Conservation (phyloP, 2,329 filamentous ascomycete species). For the Aspergillus clavatus region DNA sequence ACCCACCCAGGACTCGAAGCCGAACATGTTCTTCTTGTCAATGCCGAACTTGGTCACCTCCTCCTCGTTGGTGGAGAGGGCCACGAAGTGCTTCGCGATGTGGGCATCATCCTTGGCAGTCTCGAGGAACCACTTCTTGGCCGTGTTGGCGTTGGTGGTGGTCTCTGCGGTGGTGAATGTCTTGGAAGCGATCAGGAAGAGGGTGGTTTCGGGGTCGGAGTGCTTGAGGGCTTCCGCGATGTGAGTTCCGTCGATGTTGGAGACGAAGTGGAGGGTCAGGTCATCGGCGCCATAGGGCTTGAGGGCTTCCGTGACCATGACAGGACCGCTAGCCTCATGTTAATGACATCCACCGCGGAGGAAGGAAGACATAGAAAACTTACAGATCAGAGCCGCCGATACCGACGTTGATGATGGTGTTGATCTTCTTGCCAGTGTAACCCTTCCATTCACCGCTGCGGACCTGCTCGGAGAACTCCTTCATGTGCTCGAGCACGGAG, state of each 20-base stretch:
- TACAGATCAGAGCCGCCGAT: slow-evolving; percentile 98
- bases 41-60: slow-evolving; percentile 99
- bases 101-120: slow-evolving; percentile 65
- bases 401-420: slow-evolving; percentile 93
- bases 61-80: slow-evolving; percentile 88
- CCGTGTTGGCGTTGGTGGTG: slow-evolving; percentile 91
- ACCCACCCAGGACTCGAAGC: slow-evolving; percentile 97
- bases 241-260: slow-evolving; percentile 98
- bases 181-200: slow-evolving; percentile 98
- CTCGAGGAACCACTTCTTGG: slow-evolving; percentile 94
- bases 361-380: slow-evolving; percentile 37
- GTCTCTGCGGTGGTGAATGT: slow-evolving; percentile 99
- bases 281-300: slow-evolving; percentile 86
- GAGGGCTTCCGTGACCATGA: slow-evolving; percentile 97
- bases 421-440: slow-evolving; percentile 93
- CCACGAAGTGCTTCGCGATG: slow-evolving; percentile 98
- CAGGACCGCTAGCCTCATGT: slow-evolving; percentile 64
- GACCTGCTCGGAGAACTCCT: slow-evolving; percentile 93
- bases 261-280: slow-evolving; percentile 94
- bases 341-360: no score
- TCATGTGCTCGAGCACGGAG: slow-evolving; percentile 90
- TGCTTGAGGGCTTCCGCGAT: slow-evolving; percentile 85
- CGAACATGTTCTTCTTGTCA: slow-evolving; percentile 99
- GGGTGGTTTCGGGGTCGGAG: slow-evolving; percentile 94
- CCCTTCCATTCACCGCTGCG: slow-evolving; percentile 96